Evolutionary conservation across 345 rosid genomes (phyloP), one percentile per base, ranked within the genome.

Genomic region (Limnanthes douglasii): DNA sequence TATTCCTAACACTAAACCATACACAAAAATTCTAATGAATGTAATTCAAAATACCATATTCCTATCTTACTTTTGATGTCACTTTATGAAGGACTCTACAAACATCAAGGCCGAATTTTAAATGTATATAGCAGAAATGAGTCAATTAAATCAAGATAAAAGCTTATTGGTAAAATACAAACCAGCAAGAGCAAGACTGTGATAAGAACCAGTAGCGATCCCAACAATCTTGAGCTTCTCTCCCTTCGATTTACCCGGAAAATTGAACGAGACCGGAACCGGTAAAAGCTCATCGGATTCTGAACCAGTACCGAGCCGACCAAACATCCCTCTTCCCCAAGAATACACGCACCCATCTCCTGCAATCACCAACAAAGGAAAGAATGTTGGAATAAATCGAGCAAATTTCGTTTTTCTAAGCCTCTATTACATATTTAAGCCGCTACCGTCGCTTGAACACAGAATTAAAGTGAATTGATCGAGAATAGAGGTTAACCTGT

Each of bases 271-370:
- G 42, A 81, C 72, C 35, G 34, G 72, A 30, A 58, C 75, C 2
- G 97, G 93, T 38, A 32, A 60, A 52, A 60, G 69, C 64, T 65
- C 88, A 41, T 86, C 97, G 3, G 63, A 25, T 39, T 81, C 94
- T 7, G 66, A 64, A 19, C 82, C 94, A 0, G 51, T 82, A 16
- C 97, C 94, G 2, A 82, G 72, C 40, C 97, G 69, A 34, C 97
- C 97, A 43, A 86, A 86, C 70, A 68, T 75, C 50, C 92, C 97
- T 69, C 85, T 78, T 31, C 97, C 97, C 97, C 94, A 86, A 0
- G 97, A 50, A 53, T 66, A 75, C 53, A 81, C 86, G 34, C 48
- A 27, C 11, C 94, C 92, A 59, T 73, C 86, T 43, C 92, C 97
- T 86, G 43, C 41, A 58, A 46, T 8, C 17, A 12, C 15, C 28